phyloP scores from a whole-genome alignment of 169 alveolate species.

The Eimeria zaria region DNA sequence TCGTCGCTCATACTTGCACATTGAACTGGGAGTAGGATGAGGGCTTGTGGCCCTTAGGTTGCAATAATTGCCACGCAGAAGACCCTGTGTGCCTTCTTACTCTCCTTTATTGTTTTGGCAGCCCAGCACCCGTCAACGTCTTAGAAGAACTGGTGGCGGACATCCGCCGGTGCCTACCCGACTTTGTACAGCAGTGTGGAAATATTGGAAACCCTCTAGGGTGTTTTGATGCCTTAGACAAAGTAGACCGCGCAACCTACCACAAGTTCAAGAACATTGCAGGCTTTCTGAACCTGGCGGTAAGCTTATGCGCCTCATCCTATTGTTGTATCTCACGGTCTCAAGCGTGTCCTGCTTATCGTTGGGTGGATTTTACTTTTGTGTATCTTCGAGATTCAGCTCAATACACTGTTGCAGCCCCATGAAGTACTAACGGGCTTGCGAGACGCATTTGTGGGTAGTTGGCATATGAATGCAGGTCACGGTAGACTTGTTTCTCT shows the following conservation, averaged over 20 bases:
- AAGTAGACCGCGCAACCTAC: conserved; percentile 76
- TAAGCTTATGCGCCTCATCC: neutral
- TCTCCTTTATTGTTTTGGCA: conserved; percentile 36
- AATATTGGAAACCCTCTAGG: conserved; percentile 55
- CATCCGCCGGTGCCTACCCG: conserved; percentile 71
- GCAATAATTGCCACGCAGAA: neutral
- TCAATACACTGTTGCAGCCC: neutral
- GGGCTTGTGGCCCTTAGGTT: neutral
- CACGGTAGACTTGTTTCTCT: neutral
- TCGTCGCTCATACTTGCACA: neutral
- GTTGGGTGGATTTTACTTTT: neutral
- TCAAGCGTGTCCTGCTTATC: neutral
- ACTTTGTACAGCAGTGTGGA: conserved; percentile 81
- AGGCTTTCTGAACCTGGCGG: conserved; percentile 70
- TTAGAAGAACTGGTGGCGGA: conserved; percentile 72
- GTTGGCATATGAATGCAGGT: neutral
- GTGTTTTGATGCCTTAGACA: conserved; percentile 76
- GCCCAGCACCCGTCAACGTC: conserved; percentile 83
- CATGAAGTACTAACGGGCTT: neutral
- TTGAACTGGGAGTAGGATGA: neutral
- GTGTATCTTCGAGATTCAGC: neutral
- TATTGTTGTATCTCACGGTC: neutral
- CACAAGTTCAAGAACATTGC: conserved; percentile 70
- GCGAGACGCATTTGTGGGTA: neutral
- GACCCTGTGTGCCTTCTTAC: neutral